These are phyloP conservation scores for Alternaria ventricosa DNA, from an alignment of 2,329 filamentous ascomycete genomes.

Conservation along the genomic window DNA sequence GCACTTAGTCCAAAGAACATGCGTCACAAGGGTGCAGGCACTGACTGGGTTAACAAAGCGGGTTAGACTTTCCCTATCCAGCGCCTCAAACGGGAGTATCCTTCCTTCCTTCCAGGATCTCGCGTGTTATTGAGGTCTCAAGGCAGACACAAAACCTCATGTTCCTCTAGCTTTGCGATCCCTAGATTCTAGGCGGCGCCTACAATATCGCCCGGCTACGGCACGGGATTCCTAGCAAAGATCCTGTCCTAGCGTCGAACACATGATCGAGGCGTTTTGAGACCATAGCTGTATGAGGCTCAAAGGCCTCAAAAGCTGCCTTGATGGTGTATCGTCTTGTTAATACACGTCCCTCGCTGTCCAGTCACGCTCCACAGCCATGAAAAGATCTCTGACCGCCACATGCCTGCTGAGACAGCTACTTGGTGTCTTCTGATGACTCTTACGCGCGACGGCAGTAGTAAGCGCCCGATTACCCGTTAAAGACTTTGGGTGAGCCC, in stretches of 20 bases:
- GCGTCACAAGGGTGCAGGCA: not conserved
- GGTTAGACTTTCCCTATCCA: not conserved
- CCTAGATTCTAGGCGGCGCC: not conserved
- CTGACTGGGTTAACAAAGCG: not conserved
- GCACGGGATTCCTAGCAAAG: not conserved
- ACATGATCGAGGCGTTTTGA: not conserved
- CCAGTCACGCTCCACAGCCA: constrained; percentile 48
- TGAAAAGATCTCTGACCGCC: constrained; percentile 48
- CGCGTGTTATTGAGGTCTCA: not conserved
- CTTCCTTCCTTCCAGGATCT: not conserved
- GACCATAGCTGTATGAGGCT: not conserved
- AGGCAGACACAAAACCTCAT: not conserved
- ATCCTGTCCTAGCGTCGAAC: not conserved
- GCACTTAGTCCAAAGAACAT: not conserved
- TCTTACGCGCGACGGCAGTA: constrained; percentile 22
- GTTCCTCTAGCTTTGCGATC: not conserved
- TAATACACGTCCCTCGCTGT: constrained; percentile 17
- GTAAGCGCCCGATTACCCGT: constrained; percentile 25
- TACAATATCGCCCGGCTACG: not conserved
- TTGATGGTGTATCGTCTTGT: not conserved
- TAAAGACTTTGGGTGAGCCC: constrained; percentile 40
- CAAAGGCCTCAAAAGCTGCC: not conserved
- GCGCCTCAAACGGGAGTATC: not conserved
- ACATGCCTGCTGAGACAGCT: constrained; percentile 43
- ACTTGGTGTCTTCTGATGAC: constrained; percentile 30